Evolutionary conservation across 1,284 basidiomycete genomes (phyloP).

Genomic region (Ceratobasidium sp.): DNA sequence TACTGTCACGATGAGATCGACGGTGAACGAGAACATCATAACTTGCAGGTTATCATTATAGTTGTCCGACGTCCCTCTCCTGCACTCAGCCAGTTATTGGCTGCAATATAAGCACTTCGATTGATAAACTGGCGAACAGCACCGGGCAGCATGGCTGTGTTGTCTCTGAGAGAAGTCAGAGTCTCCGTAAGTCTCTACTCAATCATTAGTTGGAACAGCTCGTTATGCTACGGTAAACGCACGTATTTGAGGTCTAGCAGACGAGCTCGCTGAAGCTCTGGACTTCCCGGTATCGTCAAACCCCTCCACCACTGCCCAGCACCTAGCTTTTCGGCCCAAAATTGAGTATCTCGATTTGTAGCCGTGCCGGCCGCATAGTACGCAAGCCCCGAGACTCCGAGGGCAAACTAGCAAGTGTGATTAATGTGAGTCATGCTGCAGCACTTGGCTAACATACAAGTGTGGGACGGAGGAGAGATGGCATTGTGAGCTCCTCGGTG

Average conservation of each 20-base stretch:
- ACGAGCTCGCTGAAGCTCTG: slow-evolving; percentile 33
- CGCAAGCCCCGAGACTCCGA: slow-evolving; percentile 33
- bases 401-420: slow-evolving; percentile 4
- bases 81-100: slow-evolving; percentile 67
- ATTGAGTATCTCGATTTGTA: slow-evolving; percentile 36
- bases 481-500: slow-evolving; percentile 14
- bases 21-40: neutral
- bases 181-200: slow-evolving; percentile 31
- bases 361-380: slow-evolving; percentile 38
- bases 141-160: slow-evolving; percentile 11
- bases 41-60: slow-evolving; percentile 63
- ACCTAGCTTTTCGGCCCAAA: slow-evolving; percentile 33
- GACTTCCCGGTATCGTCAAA: slow-evolving; percentile 10
- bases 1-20: neutral
- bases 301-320: slow-evolving; percentile 39
- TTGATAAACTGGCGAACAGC: slow-evolving; percentile 30
- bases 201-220: neutral
- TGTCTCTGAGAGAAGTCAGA: slow-evolving; percentile 27
- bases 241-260: slow-evolving; percentile 33
- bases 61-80: slow-evolving; percentile 72
- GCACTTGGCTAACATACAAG: neutral
- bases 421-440: neutral
- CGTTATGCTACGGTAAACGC: neutral
- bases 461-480: slow-evolving; percentile 16
- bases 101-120: slow-evolving; percentile 49